A percentile compares a stretch with the other conserved stretches of the same genome.
Conservation (phyloP, 2,329 filamentous ascomycete genomes). For the Aspergillus floridensis region DNA sequence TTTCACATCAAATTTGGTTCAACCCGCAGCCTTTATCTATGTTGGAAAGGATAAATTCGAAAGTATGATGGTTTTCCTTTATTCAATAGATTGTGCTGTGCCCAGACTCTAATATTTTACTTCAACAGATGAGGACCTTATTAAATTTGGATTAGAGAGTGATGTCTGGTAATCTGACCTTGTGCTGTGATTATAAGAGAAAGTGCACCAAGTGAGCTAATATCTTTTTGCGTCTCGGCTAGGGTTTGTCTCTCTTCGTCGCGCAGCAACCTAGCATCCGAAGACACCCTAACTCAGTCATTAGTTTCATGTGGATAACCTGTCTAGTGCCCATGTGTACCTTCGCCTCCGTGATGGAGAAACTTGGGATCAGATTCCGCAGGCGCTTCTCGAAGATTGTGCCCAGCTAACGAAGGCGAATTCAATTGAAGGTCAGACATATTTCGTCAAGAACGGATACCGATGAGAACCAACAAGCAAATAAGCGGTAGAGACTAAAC, state of each 20-base stretch:
- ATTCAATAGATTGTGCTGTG: slow-evolving; percentile 1
- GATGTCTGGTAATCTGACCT: slow-evolving; percentile 72
- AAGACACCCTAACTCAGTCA: slow-evolving; percentile 9
- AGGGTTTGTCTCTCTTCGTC: slow-evolving; percentile 31
- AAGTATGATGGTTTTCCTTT: slow-evolving; percentile 59
- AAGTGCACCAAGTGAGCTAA: not conserved
- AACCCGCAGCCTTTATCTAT: slow-evolving; percentile 83
- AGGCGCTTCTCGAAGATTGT: slow-evolving; percentile 75
- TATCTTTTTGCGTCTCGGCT: not conserved
- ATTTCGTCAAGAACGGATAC: not conserved
- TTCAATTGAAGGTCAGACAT: slow-evolving; percentile 77
- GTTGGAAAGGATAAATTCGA: slow-evolving; percentile 99
- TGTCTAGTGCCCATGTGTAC: slow-evolving; percentile 95
- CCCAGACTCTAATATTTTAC: slow-evolving; percentile 15
- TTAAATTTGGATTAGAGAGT: slow-evolving; percentile 89
- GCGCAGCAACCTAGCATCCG: not conserved
- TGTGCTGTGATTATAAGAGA: not conserved
- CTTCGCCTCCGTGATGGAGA: slow-evolving; percentile 76
- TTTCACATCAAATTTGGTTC: slow-evolving; percentile 81
- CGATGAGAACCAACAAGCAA: not conserved
- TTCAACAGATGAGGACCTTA: slow-evolving; percentile 82
- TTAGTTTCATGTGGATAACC: slow-evolving; percentile 95
- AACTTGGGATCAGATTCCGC: slow-evolving; percentile 77
- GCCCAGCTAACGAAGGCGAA: slow-evolving; percentile 99
- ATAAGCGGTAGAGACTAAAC: slow-evolving; percentile 15